Evolutionary conservation across 2,329 filamentous ascomycete genomes (phyloP).

Genomic region (Sclerotinia glacialis): DNA sequence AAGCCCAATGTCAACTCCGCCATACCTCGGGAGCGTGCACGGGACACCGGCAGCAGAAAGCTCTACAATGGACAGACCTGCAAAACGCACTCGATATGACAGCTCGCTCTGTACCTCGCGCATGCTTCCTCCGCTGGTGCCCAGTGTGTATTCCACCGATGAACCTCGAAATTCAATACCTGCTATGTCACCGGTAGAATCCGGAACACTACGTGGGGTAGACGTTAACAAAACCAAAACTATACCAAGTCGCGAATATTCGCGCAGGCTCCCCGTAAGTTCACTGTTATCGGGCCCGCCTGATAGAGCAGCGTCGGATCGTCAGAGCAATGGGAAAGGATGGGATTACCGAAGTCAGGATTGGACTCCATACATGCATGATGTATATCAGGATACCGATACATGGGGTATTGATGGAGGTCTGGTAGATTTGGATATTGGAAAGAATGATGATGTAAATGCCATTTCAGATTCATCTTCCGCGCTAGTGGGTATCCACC

Average conservation of each 20-base stretch:
- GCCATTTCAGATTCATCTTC: constrained; percentile 56
- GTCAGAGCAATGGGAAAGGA: constrained; percentile 19
- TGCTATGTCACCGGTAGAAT: not conserved
- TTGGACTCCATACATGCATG: constrained; percentile 21
- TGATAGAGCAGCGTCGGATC: constrained; percentile 22
- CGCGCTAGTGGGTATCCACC: constrained; percentile 37
- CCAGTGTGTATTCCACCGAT: not conserved
- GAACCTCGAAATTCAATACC: not conserved
- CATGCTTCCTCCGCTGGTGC: constrained; percentile 16
- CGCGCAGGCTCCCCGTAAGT: constrained; percentile 60
- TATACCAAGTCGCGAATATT: constrained; percentile 36
- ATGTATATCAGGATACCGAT: constrained; percentile 41
- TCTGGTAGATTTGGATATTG: constrained; percentile 65
- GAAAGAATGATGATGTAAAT: constrained; percentile 66
- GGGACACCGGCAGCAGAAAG: constrained; percentile 13
- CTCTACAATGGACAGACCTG: constrained; percentile 24
- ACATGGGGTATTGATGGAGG: constrained; percentile 72
- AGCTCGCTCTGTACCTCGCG: not conserved
- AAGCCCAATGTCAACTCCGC: constrained; percentile 26
- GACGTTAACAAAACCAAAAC: not conserved
- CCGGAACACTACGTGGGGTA: not conserved
- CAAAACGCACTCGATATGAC: constrained; percentile 31
- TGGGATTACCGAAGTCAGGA: constrained; percentile 12
- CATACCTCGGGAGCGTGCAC: constrained; percentile 23
- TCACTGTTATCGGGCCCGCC: constrained; percentile 58